Evolutionary conservation across 208 protist species (phyloP), one percentile per base, ranked within the genome.

Genomic region (Trypanosoma grayi): DNA sequence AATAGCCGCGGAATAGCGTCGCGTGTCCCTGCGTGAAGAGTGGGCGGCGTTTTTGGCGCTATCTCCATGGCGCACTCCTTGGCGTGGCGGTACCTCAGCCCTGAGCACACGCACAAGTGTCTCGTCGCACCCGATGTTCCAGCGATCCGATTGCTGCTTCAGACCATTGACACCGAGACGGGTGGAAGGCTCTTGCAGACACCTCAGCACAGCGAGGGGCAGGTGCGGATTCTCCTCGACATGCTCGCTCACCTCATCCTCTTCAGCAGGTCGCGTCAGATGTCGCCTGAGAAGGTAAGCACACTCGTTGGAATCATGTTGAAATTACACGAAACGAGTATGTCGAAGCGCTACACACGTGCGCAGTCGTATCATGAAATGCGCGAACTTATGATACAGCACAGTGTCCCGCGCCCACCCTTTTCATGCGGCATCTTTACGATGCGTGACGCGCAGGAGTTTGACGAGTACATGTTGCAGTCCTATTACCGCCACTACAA

Each of bases 401-500:
- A 95, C 65, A 94, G 87, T 58, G 87, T 94, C 9, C 73, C 81
- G 31, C 85, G 89, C n/a, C 92, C 89, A 10, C 92, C 92, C 2
- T 97, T 87, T 64, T 88, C 78, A 11, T 79, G 83, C 33, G 81
- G 82, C 62, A 76, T 97, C 9, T 95, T 97, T 64, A 79, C 70
- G 57, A 46, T 93, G 3, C 66, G 62, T 8, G 89, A 97, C 39
- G 89, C 91, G 18, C 80, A 92, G 39, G 85, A 83, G 20, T 78
- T 97, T 40, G 85, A 91, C 48, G 86, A 89, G 47, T 97, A 97
- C 63, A 41, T 95, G 8, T 66, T 95, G 22, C 68, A 60, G 33
- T 93, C 87, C 28, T 97, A 97, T 70, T 93, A 90, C 70, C 76
- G 88, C 9, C 87, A 95, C 55, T 97, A 94, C 65, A 97, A 95